phyloP scores from a whole-genome alignment of 2,329 filamentous ascomycete genomes.

The Seiridium unicorne region DNA sequence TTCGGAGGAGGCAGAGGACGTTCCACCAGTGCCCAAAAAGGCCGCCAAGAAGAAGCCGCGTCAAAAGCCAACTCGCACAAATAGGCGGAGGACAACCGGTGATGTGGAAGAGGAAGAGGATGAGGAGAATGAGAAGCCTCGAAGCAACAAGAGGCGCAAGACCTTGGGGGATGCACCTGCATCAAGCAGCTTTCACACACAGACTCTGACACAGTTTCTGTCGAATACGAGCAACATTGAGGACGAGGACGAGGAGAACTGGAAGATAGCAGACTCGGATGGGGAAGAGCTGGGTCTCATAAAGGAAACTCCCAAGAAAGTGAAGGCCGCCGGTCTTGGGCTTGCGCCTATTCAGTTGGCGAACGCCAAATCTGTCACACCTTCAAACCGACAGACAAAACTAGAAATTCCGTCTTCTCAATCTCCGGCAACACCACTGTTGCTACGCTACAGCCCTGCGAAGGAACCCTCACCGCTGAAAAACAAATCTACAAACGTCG shows the following conservation, averaged over 20 bases:
- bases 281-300: constrained; percentile 19
- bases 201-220: constrained; percentile 27
- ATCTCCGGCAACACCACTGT: constrained; percentile 23
- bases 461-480: constrained; percentile 22
- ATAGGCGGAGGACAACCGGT: constrained; percentile 25
- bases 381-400: constrained; percentile 20
- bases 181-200: constrained; percentile 29
- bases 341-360: background rate
- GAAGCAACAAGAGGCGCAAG: constrained; percentile 25
- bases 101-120: constrained; percentile 14
- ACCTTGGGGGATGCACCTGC: constrained; percentile 25
- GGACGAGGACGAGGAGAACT: constrained; percentile 12
- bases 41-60: constrained; percentile 11
- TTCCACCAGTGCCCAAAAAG: constrained; percentile 11
- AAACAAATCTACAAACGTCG: constrained; percentile 20
- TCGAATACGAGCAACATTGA: constrained; percentile 11
- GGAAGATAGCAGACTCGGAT: constrained; percentile 24
- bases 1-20: constrained; percentile 10
- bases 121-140: constrained; percentile 13
- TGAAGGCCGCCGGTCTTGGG: background rate
- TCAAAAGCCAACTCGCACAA: constrained; percentile 12
- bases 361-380: constrained; percentile 21
- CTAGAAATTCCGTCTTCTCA: constrained; percentile 27
- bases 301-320: constrained; percentile 25
- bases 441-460: constrained; percentile 19